Evolutionary conservation across 768 basidiomycete genomes (phyloP), one percentile per base, ranked within the genome.

Genomic region (Clitopilus hobsonii): DNA sequence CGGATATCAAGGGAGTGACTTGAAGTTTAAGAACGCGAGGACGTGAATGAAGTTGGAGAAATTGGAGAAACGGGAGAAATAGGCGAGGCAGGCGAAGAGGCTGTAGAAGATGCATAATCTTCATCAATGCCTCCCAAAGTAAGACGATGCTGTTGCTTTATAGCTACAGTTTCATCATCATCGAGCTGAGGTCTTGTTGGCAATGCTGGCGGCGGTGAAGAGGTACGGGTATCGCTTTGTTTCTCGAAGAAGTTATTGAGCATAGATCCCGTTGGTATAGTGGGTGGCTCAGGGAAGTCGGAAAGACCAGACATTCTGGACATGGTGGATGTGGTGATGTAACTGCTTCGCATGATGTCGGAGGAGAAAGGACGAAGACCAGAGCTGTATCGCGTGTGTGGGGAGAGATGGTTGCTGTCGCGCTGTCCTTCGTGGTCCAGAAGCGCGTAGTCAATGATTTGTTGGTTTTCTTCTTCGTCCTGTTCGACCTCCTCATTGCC

Each of bases 241-340:
- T 70, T 67, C 26, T 76, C 74, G 58, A 75, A 75, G 56, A 74
- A 80, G 0, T 80, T 67, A 30, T 73, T 72, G 20, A 82, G 75
- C 59, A 74, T 65, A 49, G 72, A 73, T 32, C 65, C 65, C 38
- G 63, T 60, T 24, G 68, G 60, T n/a, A 66, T 61, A 25, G 58
- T 55, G 0, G 88, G 88, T 2, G 88, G 88, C 7, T 68, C 69
- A 1, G 88, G 88, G 64, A 90, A 90, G 61, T 89, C 88, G 3
- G 86, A 88, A 13, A 89, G 75, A 7, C 76, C 75, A 1, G 88
- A 89, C 75, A 90, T 89, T 26, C 77, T 76, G 0, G 88, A 89
- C 8, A 71, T 58, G 4, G 70, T 73, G 0, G 85, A 86, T 1
- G 75, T 77, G 27, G 88, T 90, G 74, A 83, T 71, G 64, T 79